Evolutionary conservation across 2,329 filamentous ascomycete genomes (phyloP).

Genomic region (Hymenoscyphus scutula): DNA sequence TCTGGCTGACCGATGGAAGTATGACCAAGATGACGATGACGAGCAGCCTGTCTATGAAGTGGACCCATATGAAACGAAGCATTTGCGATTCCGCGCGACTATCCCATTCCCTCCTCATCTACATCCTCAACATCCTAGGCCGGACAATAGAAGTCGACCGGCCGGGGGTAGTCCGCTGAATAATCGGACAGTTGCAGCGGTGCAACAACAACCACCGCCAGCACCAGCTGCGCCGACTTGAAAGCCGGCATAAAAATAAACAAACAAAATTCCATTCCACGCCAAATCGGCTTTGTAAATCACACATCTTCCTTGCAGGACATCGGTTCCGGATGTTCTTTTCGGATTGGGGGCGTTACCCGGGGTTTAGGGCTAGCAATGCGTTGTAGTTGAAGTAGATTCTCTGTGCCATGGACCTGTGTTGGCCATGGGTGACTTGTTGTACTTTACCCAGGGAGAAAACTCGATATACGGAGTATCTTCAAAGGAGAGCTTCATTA

Average conservation of each 20-base stretch:
- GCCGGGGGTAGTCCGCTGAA: conserved; percentile 24
- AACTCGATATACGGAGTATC: conserved; percentile 15
- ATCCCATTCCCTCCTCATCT: conserved; percentile 35
- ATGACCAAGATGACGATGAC: conserved; percentile 80
- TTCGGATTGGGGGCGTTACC: conserved; percentile 32
- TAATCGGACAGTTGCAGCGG: conserved; percentile 23
- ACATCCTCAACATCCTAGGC: conserved; percentile 28
- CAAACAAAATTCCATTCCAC: conserved; percentile 8
- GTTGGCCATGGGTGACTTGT: conserved; percentile 25
- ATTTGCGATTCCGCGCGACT: conserved; percentile 58
- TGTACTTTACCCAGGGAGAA: conserved; percentile 34
- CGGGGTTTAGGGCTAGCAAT: conserved; percentile 29
- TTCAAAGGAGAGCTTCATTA: conserved; percentile 15
- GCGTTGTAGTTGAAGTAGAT: conserved; percentile 30
- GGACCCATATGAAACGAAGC: conserved; percentile 64
- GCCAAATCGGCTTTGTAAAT: conserved; percentile 25
- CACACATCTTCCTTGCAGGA: conserved; percentile 28
- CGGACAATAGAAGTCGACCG: conserved; percentile 24
- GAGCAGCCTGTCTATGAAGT: conserved; percentile 72
- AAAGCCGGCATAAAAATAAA: conserved; percentile 11
- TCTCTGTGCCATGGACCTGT: conserved; percentile 15
- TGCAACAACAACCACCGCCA: background rate
- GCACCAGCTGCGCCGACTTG: conserved; percentile 25
- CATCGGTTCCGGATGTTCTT: conserved; percentile 25
- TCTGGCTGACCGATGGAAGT: conserved; percentile 73